Conservation (phyloP, 148 eudicot genomes). For the Rhododendron williamsianum region DNA sequence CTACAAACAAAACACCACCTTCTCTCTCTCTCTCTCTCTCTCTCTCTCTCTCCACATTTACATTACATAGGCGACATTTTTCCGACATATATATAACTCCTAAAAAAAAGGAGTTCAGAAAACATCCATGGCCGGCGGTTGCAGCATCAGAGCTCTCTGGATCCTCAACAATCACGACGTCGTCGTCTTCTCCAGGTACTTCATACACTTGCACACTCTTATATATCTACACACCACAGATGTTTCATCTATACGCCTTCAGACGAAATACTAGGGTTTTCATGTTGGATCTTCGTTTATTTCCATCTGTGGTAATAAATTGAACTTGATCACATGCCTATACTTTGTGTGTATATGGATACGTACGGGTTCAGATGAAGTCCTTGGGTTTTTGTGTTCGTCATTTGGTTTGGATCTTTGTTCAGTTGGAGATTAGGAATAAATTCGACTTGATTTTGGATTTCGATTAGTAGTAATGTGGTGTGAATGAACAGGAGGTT, state of each 20-base stretch:
- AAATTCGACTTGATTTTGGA: background rate
- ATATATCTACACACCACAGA: background rate
- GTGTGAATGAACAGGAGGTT: slow-evolving; percentile 52
- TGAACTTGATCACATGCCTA: background rate
- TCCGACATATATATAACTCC: background rate
- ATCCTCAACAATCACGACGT: slow-evolving; percentile 72
- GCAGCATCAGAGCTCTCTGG: slow-evolving; percentile 89
- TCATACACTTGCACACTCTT: background rate
- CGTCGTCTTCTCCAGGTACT: slow-evolving; percentile 77
- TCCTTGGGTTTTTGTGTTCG: background rate
- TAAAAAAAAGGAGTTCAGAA: background rate
- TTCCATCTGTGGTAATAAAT: background rate
- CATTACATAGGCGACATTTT: background rate
- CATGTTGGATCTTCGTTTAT: background rate
- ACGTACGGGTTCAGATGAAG: background rate
- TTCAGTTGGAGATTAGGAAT: background rate
- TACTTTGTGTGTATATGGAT: background rate
- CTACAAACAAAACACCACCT: no score
- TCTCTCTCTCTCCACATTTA: background rate
- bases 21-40: background rate
- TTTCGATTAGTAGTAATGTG: slow-evolving; percentile 6
- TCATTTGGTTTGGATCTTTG: background rate
- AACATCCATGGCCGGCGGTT: slow-evolving; percentile 34
- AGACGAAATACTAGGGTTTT: slow-evolving; percentile 12
- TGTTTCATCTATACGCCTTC: background rate